Percentiles rank a stretch among this genome's conserved stretches.
Conservation (phyloP, 1,284 basidiomycete species). For the Pascua sp. region DNA sequence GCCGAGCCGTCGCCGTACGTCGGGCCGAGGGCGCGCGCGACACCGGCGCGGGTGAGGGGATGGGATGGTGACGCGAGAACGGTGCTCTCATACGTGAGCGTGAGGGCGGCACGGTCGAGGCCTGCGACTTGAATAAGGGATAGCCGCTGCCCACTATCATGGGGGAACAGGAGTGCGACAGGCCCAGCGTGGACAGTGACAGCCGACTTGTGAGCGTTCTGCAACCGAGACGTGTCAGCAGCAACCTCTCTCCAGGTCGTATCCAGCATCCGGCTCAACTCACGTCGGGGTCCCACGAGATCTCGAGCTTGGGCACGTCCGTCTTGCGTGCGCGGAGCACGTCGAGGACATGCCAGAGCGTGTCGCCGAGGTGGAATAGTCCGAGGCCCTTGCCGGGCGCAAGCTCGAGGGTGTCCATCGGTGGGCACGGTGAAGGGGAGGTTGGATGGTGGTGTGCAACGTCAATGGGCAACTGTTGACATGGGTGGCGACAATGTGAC, state of each 20-base stretch:
- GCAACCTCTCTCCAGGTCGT: not conserved
- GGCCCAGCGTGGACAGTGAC: constrained; percentile 72
- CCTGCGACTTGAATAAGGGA: constrained; percentile 63
- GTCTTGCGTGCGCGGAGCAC: constrained; percentile 54
- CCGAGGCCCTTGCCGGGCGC: constrained; percentile 72
- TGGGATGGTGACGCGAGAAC: constrained; percentile 58
- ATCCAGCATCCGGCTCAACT: constrained; percentile 19
- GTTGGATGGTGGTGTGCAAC: not conserved
- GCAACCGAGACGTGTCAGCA: not conserved
- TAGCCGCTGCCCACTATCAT: constrained; percentile 66
- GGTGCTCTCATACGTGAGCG: constrained; percentile 65
- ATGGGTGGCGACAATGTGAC: constrained; percentile 1
- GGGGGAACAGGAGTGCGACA: constrained; percentile 68
- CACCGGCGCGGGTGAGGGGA: constrained; percentile 62
- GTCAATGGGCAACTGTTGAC: not conserved
- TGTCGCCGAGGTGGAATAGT: constrained; percentile 72
- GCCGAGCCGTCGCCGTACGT: constrained; percentile 59
- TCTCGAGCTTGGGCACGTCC: constrained; percentile 71
- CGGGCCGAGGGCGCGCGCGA: constrained; percentile 74
- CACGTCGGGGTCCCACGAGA: constrained; percentile 74
- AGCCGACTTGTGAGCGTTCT: constrained; percentile 60
- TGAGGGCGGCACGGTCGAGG: constrained; percentile 44
- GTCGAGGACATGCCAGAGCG: constrained; percentile 75
- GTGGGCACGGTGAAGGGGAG: not conserved
- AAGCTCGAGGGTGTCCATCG: constrained; percentile 61